Base-by-base conservation (phyloP, 2,329 filamentous ascomycete species). In the Diaporthe ampelina region DNA sequence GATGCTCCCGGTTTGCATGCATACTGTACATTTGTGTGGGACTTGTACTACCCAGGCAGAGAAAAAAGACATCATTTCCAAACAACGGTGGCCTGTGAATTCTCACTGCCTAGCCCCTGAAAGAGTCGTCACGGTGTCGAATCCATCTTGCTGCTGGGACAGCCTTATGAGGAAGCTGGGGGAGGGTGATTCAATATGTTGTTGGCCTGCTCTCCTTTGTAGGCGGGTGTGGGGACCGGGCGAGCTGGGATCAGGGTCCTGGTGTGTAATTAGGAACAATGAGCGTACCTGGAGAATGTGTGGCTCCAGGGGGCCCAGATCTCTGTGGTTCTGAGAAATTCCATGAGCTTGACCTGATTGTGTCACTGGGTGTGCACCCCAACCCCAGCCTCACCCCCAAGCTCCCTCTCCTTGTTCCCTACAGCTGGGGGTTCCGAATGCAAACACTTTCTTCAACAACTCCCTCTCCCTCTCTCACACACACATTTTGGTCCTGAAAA, bases 261-360 rank as follows among this genome's bases (percentile, higher is more conserved):
- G 37, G 15, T 29, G 58, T 13, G 37, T 13, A 11, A 24, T 50
- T 24, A 35, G 21, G 32, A 68, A 10, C 37, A 24, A 24, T 11
- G 24, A 19, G 50, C 1, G 52, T 32, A 24, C 52, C 35, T 58
- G 40, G 26, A 19, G 45, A n/a, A 8, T 48, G n/a, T 10, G 50
- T 35, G 59, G 40, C 32, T 50, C 68, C 37, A 29, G 67, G 52
- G 52, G 68, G 35, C 1, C 29, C 24, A 13, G 58, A 67, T 73
- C 71, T 73, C 61, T 19, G 52, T n/a, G 71, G 26, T 68, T 73
- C 61, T 71, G 63, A 37, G 45, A 48, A 40, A 26, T 74, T 73
- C 71, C 59, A 73, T 71, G 43, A 57, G 58, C 52, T 48, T 68
- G 61, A 19, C 52, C 70, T 35, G 37, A 37, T 37, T 67, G 70